A percentile compares a stretch with the other conserved stretches of the same genome.
These are phyloP conservation scores for Viscum album DNA, from an alignment of 177 flowering plant species.

Conservation along the genomic window DNA sequence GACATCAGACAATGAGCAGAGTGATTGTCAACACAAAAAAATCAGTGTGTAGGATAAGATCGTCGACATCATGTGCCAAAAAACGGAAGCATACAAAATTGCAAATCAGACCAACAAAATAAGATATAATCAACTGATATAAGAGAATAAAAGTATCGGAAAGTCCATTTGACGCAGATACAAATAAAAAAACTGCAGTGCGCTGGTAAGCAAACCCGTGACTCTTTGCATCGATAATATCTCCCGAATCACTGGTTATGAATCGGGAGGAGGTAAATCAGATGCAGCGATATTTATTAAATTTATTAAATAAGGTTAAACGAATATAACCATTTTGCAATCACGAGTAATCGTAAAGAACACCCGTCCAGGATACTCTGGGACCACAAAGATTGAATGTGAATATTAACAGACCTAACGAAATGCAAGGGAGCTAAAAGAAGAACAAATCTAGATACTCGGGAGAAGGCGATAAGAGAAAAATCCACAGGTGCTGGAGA, in stretches of 20 bases:
- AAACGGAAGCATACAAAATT: not conserved
- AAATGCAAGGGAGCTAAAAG: too few species aligned
- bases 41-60: not conserved
- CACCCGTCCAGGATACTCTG: too few species aligned
- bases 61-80: not conserved
- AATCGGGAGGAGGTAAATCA: not conserved
- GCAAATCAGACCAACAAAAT: not conserved
- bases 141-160: not conserved
- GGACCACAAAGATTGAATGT: too few species aligned
- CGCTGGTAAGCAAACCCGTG: not conserved
- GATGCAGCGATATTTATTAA: too few species aligned
- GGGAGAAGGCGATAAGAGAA: too few species aligned
- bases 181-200: not conserved
- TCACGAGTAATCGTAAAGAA: too few species aligned
- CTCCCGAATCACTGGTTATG: not conserved
- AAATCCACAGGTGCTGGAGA: too few species aligned
- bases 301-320: too few species aligned
- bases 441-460: too few species aligned
- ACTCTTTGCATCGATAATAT: not conserved
- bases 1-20: not conserved
- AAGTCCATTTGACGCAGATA: not conserved
- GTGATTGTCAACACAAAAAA: not conserved
- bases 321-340: too few species aligned
- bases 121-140: not conserved
- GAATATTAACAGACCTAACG: too few species aligned